Evolutionary conservation across 2,329 filamentous ascomycete species (phyloP), one percentile per base, ranked within the genome.

Genomic region (Beauveria rudraprayagi): DNA sequence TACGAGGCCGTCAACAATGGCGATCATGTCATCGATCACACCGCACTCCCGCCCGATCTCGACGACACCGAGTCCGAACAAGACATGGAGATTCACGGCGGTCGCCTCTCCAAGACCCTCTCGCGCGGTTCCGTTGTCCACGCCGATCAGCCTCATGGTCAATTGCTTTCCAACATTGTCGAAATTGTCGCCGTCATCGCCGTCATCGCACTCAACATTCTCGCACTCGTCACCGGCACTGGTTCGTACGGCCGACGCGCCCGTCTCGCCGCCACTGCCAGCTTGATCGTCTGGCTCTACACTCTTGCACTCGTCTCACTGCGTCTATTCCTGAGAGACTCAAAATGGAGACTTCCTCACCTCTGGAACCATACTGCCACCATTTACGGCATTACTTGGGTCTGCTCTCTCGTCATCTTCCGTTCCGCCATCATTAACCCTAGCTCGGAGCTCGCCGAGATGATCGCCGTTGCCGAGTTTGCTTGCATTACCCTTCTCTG

Each of bases 351-450:
- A 73, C 72, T 94, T 16, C 87, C 89, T 9, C 81, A 83, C 62
- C 77, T 97, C 9, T 99, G 94, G 94, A 92, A 93, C 70, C 94
- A 99, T 74, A 97, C 94, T 0, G 89, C 91, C 22, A 76, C 82
- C 64, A 85, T 99, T 59, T 99, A 99, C 73, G 82, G 83, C 60
- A 78, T 86, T 59, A 88, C 92, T 71, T 99, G 93, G 91, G 69
- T 94, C 5, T 87, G 92, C 69, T 80, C 82, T 9, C 65, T 93
- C 26, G 78, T 91, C 66, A 75, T 93, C 6, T 94, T 97, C 77
- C 91, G 94, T 62, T 96, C 93, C 3, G 87, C 84, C 57, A 76
- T 97, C 62, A 86, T 97, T 64, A 88, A 94, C 72, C 88, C 91
- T 0, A 80, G 78, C 55, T 90, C 89, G 8, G 75, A 72, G 58